Evolutionary conservation across 2,329 filamentous ascomycete species (phyloP).

Genomic region (Cladosporium sp.): DNA sequence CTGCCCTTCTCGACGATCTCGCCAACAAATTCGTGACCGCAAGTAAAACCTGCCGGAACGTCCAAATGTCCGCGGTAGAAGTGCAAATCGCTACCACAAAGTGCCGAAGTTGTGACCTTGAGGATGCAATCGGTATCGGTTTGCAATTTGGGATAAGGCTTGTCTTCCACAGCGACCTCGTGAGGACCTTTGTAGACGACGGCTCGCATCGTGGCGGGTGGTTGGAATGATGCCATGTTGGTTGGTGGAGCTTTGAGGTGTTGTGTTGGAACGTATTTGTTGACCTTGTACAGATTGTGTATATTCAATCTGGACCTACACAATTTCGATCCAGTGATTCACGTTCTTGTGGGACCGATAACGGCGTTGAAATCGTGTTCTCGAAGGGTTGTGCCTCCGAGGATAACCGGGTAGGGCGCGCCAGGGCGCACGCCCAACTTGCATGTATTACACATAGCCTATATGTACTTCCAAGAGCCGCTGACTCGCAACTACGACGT

Average conservation of each 20-base stretch:
- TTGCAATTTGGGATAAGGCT: slow-evolving; percentile 73
- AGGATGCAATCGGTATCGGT: slow-evolving; percentile 75
- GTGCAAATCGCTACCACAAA: slow-evolving; percentile 89
- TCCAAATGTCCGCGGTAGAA: slow-evolving; percentile 80
- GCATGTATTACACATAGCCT: neutral
- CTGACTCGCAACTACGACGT: neutral
- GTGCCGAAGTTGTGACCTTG: slow-evolving; percentile 77
- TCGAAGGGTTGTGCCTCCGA: neutral
- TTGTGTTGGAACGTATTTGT: neutral
- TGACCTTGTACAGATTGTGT: neutral
- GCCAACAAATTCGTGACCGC: slow-evolving; percentile 85
- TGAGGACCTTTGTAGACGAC: slow-evolving; percentile 81
- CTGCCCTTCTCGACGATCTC: slow-evolving; percentile 67
- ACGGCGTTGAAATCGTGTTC: neutral
- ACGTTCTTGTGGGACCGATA: neutral
- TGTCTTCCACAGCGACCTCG: slow-evolving; percentile 67
- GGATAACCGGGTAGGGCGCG: neutral
- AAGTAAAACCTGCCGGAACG: slow-evolving; percentile 62
- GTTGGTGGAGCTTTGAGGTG: neutral
- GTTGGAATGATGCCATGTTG: slow-evolving; percentile 16
- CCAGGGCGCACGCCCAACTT: neutral
- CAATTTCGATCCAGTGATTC: neutral
- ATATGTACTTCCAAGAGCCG: neutral
- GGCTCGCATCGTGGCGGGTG: slow-evolving; percentile 70
- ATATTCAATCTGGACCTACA: neutral